Conservation (phyloP, 805 yeast genomes). For the Kregervanrija pseudodelftensis region DNA sequence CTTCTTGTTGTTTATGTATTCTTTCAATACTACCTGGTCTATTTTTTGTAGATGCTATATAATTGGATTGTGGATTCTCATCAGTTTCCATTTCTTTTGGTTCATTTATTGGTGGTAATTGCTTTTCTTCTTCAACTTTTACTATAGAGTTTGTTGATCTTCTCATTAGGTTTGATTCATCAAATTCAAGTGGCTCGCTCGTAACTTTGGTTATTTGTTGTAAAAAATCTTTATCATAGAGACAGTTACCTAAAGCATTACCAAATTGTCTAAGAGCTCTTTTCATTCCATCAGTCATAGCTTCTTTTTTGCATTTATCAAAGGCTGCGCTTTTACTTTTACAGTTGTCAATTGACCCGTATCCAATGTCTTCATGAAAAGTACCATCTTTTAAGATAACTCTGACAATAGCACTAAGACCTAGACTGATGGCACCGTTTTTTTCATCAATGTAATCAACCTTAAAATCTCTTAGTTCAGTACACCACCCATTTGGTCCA, state of each 20-base stretch:
- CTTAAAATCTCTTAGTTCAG: constrained; percentile 57
- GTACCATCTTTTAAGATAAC: constrained; percentile 77
- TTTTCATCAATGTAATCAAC: constrained; percentile 67
- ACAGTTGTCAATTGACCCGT: constrained; percentile 68
- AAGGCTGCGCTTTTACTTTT: constrained; percentile 64
- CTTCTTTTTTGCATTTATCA: constrained; percentile 77
- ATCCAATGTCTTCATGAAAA: constrained; percentile 70
- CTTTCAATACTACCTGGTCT: too few relatives aligned
- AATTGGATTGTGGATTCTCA: neutral
- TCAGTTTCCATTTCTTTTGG: neutral
- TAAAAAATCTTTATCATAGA: constrained; percentile 68
- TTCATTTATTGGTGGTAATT: neutral
- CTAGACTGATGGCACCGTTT: constrained; percentile 52
- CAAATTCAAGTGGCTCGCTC: constrained; percentile 24
- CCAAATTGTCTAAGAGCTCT: constrained; percentile 77
- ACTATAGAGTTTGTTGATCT: constrained; percentile 1
- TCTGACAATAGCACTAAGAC: constrained; percentile 64
- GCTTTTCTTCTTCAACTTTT: constrained; percentile 1
- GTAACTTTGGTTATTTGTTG: constrained; percentile 40
- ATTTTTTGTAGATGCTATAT: too few relatives aligned
- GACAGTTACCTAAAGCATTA: constrained; percentile 71
- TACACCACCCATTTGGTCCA: constrained; percentile 80
- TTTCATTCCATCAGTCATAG: constrained; percentile 78
- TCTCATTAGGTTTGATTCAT: constrained; percentile 27
- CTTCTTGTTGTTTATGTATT: too few relatives aligned